phyloP scores from a whole-genome alignment of 2,329 filamentous ascomycete species.

The Fusarium haematococcum region DNA sequence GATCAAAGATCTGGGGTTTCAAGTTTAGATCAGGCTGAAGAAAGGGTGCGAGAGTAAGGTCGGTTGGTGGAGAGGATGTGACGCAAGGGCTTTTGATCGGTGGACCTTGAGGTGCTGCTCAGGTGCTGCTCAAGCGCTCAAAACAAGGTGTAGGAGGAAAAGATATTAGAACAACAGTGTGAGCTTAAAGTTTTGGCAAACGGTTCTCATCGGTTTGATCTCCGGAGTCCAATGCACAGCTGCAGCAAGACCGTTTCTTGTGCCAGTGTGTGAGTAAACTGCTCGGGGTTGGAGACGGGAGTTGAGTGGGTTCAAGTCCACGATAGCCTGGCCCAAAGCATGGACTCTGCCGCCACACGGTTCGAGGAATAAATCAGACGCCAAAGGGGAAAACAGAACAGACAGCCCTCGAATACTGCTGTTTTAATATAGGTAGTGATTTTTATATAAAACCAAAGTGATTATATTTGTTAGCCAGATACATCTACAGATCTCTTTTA shows the following conservation, averaged over 20 bases:
- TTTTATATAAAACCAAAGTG: background rate
- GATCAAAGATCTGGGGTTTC: constrained; percentile 10
- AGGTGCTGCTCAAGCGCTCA: background rate
- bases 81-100: constrained; percentile 35
- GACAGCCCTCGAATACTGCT: background rate
- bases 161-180: background rate
- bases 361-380: background rate
- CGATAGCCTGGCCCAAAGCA: background rate
- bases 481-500: background rate
- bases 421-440: background rate
- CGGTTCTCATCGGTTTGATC: background rate
- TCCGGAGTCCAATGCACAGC: constrained; percentile 12
- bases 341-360: background rate
- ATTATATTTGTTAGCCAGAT: background rate
- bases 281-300: background rate
- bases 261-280: background rate
- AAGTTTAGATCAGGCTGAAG: constrained; percentile 8
- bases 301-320: background rate
- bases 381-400: background rate
- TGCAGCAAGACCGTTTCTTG: constrained; percentile 16
- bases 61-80: constrained; percentile 34
- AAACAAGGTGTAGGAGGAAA: background rate
- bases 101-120: constrained; percentile 17
- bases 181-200: background rate
- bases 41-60: constrained; percentile 23